A percentile compares a stretch with the other conserved stretches of the same genome.
phyloP scores from a whole-genome alignment of 2,329 filamentous ascomycete genomes.

The Mariannaea elegans region DNA sequence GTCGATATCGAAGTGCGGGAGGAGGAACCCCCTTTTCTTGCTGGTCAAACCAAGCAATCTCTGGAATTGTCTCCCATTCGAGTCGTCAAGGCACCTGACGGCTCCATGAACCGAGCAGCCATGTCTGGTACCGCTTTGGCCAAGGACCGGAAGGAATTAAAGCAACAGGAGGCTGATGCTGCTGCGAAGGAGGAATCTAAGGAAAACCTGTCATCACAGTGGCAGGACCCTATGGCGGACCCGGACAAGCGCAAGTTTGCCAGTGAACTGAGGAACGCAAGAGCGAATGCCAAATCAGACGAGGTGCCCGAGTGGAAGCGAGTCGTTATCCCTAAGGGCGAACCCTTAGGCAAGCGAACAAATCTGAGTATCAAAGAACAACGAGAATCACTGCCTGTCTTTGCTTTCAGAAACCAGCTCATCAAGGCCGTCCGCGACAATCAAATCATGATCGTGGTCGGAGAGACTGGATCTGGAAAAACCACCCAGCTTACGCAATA shows the following conservation, averaged over 20 bases:
- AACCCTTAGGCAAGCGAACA: slow-evolving; percentile 85
- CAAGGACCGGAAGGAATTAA: slow-evolving; percentile 88
- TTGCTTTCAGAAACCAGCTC: slow-evolving; percentile 84
- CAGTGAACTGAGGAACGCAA: slow-evolving; percentile 78
- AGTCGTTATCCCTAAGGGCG: slow-evolving; percentile 80
- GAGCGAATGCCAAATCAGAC: slow-evolving; percentile 68
- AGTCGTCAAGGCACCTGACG: slow-evolving; percentile 96
- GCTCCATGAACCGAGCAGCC: slow-evolving; percentile 95
- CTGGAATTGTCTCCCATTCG: slow-evolving; percentile 94
- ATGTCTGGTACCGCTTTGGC: slow-evolving; percentile 91
- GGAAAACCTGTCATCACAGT: slow-evolving; percentile 87
- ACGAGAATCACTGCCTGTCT: slow-evolving; percentile 88
- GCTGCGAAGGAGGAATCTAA: slow-evolving; percentile 77
- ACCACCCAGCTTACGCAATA: slow-evolving; percentile 97
- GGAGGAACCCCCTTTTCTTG: slow-evolving; percentile 94
- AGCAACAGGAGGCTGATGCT: slow-evolving; percentile 86
- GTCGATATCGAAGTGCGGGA: slow-evolving; percentile 97
- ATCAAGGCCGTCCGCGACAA: slow-evolving; percentile 88
- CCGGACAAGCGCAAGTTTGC: slow-evolving; percentile 90
- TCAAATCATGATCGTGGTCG: slow-evolving; percentile 93
- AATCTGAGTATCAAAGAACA: slow-evolving; percentile 95
- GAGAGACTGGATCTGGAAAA: slow-evolving; percentile 96
- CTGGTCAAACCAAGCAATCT: slow-evolving; percentile 95
- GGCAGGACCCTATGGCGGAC: slow-evolving; percentile 96
- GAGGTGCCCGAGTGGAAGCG: slow-evolving; percentile 93